phyloP scores from a whole-genome alignment of 2,329 filamentous ascomycete species.

The Fonsecaea erecta region DNA sequence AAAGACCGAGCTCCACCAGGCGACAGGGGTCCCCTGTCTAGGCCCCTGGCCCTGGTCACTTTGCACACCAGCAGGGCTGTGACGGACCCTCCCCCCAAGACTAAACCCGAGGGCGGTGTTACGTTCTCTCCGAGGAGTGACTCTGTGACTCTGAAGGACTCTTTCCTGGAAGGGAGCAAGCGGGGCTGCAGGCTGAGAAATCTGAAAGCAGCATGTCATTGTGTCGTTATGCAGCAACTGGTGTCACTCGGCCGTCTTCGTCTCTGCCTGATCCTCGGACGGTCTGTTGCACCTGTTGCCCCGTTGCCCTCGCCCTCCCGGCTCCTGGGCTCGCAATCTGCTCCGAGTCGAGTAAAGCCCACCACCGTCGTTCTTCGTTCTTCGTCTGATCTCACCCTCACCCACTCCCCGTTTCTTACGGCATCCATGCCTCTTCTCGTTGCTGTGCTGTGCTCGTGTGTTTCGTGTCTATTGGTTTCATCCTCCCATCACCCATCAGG shows the following conservation, averaged over 20 bases:
- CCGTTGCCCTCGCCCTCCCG: neutral
- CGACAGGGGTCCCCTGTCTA: neutral
- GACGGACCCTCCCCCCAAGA: neutral
- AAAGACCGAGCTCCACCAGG: conserved; percentile 18
- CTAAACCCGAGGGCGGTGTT: conserved; percentile 15
- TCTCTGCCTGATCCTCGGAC: conserved; percentile 25
- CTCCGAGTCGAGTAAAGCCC: conserved; percentile 15
- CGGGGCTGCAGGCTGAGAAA: conserved; percentile 17
- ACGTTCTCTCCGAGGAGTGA: conserved; percentile 18
- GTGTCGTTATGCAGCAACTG: neutral
- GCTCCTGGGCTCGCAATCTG: conserved; percentile 10
- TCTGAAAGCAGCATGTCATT: conserved; percentile 6
- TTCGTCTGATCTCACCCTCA: conserved; percentile 15
- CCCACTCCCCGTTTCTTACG: conserved; percentile 20
- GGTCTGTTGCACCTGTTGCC: conserved; percentile 19
- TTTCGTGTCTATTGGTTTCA: conserved; percentile 11
- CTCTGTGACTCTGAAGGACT: neutral
- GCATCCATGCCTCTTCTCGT: conserved; percentile 16
- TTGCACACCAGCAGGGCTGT: conserved; percentile 4
- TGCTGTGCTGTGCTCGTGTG: neutral
- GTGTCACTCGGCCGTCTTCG: neutral
- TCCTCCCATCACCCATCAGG: neutral
- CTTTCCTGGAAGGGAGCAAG: conserved; percentile 2
- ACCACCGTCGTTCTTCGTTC: neutral
- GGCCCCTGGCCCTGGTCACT: neutral